phyloP scores from a whole-genome alignment of 1,284 basidiomycete genomes.

The Kalmanozyma brasiliensis region DNA sequence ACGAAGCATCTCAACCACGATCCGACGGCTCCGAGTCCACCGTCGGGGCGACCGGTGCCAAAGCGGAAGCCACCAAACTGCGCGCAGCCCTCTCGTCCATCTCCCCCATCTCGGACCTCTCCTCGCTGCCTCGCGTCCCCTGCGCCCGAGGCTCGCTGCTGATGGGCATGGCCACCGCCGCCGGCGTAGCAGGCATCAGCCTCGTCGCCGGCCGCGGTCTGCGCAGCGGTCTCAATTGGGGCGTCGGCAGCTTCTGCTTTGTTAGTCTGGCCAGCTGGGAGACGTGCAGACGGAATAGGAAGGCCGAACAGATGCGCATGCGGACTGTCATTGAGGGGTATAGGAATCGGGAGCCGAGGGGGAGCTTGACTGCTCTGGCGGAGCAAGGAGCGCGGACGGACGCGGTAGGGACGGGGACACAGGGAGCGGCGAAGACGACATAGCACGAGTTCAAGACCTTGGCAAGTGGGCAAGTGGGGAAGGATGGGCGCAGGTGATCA shows the following conservation, averaged over 20 bases:
- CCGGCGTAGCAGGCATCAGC: slow-evolving; percentile 45
- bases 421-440: too few species aligned
- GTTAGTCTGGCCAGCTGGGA: slow-evolving; percentile 43
- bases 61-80: slow-evolving; percentile 36
- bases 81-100: slow-evolving; percentile 38
- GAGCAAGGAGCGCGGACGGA: too few species aligned
- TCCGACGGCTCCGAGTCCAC: slow-evolving; percentile 11
- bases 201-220: slow-evolving; percentile 48
- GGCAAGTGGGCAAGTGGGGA: too few species aligned
- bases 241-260: slow-evolving; percentile 52
- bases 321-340: slow-evolving; percentile 47
- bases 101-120: slow-evolving; percentile 32
- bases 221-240: slow-evolving; percentile 50
- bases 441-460: too few species aligned
- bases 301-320: slow-evolving; percentile 48
- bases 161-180: slow-evolving; percentile 52
- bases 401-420: too few species aligned
- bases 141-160: slow-evolving; percentile 44
- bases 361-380: slow-evolving; percentile 12
- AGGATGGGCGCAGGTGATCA: neutral
- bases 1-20: slow-evolving; percentile 15
- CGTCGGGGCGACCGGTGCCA: slow-evolving; percentile 13
- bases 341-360: slow-evolving; percentile 6
- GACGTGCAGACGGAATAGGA: slow-evolving; percentile 42
- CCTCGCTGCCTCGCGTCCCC: slow-evolving; percentile 32